A percentile compares a stretch with the other conserved stretches of the same genome.
Evolutionary conservation across 345 rosid genomes (phyloP).

Genomic region (Gossypium bickii): DNA sequence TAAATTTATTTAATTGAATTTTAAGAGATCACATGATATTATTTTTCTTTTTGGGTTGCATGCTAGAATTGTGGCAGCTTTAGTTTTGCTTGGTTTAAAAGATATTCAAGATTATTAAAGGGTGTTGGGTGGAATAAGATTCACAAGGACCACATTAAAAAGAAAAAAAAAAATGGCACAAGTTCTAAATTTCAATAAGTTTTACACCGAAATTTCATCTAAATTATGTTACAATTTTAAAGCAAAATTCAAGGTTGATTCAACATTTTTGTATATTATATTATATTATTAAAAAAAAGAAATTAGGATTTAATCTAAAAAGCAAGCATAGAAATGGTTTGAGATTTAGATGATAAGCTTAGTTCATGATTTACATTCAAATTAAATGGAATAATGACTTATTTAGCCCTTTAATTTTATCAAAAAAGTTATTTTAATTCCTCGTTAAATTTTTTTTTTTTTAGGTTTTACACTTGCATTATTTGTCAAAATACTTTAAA

Average conservation of each 20-base stretch:
- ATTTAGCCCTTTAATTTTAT: too few species aligned
- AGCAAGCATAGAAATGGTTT: not conserved
- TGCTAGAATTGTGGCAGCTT: slow-evolving; percentile 15
- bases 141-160: not conserved
- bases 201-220: slow-evolving; percentile 7
- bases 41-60: not conserved
- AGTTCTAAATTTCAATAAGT: slow-evolving; percentile 1
- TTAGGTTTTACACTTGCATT: too few species aligned
- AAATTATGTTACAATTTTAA: not conserved
- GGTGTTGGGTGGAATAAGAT: slow-evolving; percentile 4
- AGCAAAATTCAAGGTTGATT: not conserved
- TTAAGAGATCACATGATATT: too few species aligned
- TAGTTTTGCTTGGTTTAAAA: slow-evolving; percentile 25
- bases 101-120: slow-evolving; percentile 23
- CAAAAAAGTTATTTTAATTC: accelerated
- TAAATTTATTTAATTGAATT: too few species aligned
- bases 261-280: not conserved
- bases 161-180: not conserved
- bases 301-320: not conserved
- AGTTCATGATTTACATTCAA: slow-evolving; percentile 6
- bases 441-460: too few species aligned
- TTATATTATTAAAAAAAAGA: not conserved
- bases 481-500: too few species aligned
- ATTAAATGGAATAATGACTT: too few species aligned
- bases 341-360: slow-evolving; percentile 19